Percentiles rank a stretch among this genome's conserved stretches.
These are phyloP conservation scores for Prosopis cineraria DNA, from an alignment of 306 rosid genomes.

Conservation along the genomic window DNA sequence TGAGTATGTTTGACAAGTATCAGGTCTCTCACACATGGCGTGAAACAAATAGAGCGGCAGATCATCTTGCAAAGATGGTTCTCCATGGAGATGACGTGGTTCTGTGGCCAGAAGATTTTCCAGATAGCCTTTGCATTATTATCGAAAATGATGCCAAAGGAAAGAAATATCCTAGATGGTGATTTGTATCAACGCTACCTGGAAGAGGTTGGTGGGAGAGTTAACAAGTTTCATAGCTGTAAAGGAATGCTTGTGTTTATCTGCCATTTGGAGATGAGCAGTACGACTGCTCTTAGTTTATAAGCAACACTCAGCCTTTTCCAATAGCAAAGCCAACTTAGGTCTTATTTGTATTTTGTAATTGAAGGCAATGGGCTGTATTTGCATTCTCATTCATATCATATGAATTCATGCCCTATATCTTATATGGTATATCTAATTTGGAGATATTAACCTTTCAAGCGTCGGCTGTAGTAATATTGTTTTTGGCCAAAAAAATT, in stretches of 20 bases:
- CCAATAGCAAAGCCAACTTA: neutral
- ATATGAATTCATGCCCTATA: neutral
- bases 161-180: constrained; percentile 48
- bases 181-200: constrained; percentile 18
- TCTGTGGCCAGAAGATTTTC: constrained; percentile 58
- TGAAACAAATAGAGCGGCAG: constrained; percentile 70
- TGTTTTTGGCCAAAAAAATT: too few relatives aligned
- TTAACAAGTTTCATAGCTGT: neutral
- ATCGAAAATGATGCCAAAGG: constrained; percentile 63
- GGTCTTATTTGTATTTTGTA: neutral
- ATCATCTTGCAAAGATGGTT: constrained; percentile 68
- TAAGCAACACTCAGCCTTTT: neutral
- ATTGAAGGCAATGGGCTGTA: neutral
- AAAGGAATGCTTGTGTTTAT: neutral
- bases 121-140: constrained; percentile 45
- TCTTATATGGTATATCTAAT: neutral
- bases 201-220: constrained; percentile 9
- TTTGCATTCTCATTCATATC: neutral
- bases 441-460: neutral
- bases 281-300: neutral
- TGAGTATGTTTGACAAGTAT: constrained; percentile 44
- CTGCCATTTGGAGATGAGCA: neutral
- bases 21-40: constrained; percentile 68
- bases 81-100: constrained; percentile 46
- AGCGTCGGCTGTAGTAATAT: too few relatives aligned